Percentiles rank a stretch among this genome's conserved stretches.
Conservation (phyloP, 129 eudicot genomes). For the Centrapalus pauciflorus region DNA sequence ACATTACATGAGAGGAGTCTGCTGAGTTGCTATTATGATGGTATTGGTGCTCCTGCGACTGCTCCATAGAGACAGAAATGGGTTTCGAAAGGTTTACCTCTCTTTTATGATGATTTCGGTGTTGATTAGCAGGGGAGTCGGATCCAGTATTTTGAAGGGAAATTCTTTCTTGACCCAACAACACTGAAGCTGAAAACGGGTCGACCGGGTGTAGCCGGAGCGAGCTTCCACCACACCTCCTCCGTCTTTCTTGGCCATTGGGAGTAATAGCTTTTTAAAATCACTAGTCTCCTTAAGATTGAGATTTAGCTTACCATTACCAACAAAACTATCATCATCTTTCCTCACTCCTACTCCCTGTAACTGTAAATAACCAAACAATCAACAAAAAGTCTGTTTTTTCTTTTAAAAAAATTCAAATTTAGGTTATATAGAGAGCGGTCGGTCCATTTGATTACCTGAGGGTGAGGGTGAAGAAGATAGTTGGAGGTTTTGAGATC, state of each 20-base stretch:
- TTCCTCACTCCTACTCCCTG: slow-evolving; percentile 11
- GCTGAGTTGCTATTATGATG: slow-evolving; percentile 13
- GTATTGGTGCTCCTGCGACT: slow-evolving; percentile 23
- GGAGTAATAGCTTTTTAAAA: slow-evolving; percentile 64
- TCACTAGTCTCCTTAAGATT: slow-evolving; percentile 56
- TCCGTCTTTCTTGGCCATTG: slow-evolving; percentile 38
- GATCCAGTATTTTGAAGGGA: slow-evolving; percentile 67
- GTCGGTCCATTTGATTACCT: slow-evolving; percentile 34
- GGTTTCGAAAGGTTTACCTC: slow-evolving; percentile 38
- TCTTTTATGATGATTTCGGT: slow-evolving; percentile 17
- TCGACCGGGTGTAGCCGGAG: slow-evolving; percentile 79
- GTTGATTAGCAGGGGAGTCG: slow-evolving; percentile 50
- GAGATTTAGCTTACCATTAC: slow-evolving; percentile 54
- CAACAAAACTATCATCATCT: slow-evolving; percentile 36
- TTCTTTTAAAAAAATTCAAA: not conserved
- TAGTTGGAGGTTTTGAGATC: slow-evolving; percentile 19
- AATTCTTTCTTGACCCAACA: slow-evolving; percentile 44
- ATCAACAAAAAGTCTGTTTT: too few species aligned
- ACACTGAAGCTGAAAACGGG: slow-evolving; percentile 72
- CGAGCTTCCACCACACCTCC: slow-evolving; percentile 44
- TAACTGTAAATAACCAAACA: slow-evolving; percentile 5
- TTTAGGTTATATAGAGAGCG: too few species aligned
- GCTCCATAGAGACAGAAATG: slow-evolving; percentile 21
- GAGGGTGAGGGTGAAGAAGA: slow-evolving; percentile 22
- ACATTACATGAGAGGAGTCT: slow-evolving; percentile 43